Conservation (phyloP, 441 rosid species). For the Breynia disticha region DNA sequence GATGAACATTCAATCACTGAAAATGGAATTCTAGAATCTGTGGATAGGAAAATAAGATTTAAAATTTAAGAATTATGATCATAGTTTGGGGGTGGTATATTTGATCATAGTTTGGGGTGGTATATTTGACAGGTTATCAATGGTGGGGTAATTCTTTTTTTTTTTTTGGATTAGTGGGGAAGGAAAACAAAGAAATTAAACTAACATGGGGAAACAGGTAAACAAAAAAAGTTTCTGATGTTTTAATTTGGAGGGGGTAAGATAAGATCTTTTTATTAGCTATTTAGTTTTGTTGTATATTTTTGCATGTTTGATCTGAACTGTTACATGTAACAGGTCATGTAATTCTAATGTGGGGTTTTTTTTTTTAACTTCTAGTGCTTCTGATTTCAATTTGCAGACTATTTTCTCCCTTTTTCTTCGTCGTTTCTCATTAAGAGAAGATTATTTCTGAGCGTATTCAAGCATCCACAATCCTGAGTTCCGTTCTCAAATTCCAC, state of each 20-base stretch:
- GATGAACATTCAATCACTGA: constrained; percentile 22
- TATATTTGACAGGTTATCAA: constrained; percentile 7
- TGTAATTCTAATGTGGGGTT: constrained; percentile 4
- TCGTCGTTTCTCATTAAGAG: neutral
- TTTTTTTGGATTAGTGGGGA: constrained; percentile 10
- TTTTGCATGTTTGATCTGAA: constrained; percentile 1
- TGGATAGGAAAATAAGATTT: constrained; percentile 40
- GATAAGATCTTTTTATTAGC: constrained; percentile 10
- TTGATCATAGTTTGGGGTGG: constrained; percentile 1
- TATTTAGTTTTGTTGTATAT: constrained; percentile 9
- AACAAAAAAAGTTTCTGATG: constrained; percentile 4
- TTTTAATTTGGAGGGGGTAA: constrained; percentile 7
- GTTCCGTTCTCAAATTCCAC: too few species aligned
- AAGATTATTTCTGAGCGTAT: too few species aligned
- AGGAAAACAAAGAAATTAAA: constrained; percentile 19
- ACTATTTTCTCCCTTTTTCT: neutral
- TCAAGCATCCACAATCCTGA: too few species aligned
- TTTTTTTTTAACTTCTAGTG: neutral
- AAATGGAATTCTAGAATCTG: constrained; percentile 22
- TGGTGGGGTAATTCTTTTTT: constrained; percentile 2
- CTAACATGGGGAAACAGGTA: constrained; percentile 20
- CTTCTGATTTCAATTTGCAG: neutral
- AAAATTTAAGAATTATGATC: constrained; percentile 22
- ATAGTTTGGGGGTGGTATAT: neutral
- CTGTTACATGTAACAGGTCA: constrained; percentile 15